Conservation (phyloP, 495 filamentous ascomycete species). For the Tuber indicum region DNA sequence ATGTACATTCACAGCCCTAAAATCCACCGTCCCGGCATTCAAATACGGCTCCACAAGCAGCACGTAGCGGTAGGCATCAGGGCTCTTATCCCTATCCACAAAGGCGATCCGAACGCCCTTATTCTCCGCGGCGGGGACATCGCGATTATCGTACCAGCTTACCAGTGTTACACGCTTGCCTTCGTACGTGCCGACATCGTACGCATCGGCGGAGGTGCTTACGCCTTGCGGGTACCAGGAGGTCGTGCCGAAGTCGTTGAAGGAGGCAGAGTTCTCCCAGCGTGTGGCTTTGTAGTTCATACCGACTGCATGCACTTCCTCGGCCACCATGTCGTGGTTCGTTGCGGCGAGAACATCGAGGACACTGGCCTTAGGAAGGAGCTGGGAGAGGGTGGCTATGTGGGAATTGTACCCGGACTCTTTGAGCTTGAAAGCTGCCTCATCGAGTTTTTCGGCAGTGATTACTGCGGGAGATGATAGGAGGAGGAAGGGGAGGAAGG, state of each 20-base stretch:
- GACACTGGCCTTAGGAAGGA: conserved; percentile 41
- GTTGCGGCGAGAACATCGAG: conserved; percentile 42
- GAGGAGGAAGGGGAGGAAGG: conserved; percentile 2
- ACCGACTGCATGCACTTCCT: neutral
- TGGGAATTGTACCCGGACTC: conserved; percentile 33
- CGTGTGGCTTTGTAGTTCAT: conserved; percentile 31
- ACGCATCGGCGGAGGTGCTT: conserved; percentile 44
- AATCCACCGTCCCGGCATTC: conserved; percentile 30
- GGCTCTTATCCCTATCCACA: conserved; percentile 39
- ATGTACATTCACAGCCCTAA: conserved; percentile 40
- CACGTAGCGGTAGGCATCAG: conserved; percentile 43
- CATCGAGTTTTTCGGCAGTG: neutral
- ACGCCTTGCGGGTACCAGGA: conserved; percentile 47
- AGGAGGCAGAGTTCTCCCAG: conserved; percentile 39
- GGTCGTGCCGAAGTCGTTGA: conserved; percentile 42
- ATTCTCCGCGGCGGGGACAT: conserved; percentile 22
- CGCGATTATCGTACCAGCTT: conserved; percentile 42
- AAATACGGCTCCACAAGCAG: conserved; percentile 43
- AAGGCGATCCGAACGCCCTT: conserved; percentile 44
- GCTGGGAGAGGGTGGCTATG: conserved; percentile 27
- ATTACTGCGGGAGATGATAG: neutral
- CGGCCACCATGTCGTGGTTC: conserved; percentile 42
- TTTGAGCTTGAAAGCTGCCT: conserved; percentile 8
- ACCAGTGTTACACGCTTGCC: conserved; percentile 43
- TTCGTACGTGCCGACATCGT: conserved; percentile 41